Evolutionary conservation across 2,329 filamentous ascomycete species (phyloP).

Genomic region (Botryosphaeria agaves): DNA sequence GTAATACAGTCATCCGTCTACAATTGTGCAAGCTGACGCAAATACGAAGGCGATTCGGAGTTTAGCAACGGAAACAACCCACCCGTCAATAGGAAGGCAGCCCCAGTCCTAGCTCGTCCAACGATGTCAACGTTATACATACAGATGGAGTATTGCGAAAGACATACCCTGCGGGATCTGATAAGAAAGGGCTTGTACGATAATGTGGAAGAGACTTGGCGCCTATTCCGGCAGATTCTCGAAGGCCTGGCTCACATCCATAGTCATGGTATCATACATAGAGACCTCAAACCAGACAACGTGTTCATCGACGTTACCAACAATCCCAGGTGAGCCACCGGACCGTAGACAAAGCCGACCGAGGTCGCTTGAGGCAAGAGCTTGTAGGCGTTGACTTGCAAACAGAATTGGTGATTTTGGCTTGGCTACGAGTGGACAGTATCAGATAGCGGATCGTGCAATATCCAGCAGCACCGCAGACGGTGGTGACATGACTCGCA

Average conservation of each 20-base stretch:
- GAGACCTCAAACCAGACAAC: conserved; percentile 93
- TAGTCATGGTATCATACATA: conserved; percentile 77
- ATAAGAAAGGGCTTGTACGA: conserved; percentile 61
- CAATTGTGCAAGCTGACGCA: too few relatives aligned
- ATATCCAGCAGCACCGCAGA: conserved; percentile 15
- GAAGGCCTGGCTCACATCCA: conserved; percentile 87
- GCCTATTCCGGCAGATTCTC: conserved; percentile 76
- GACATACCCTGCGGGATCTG: conserved; percentile 74
- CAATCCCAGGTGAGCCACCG: conserved; percentile 80
- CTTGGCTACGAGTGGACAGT: conserved; percentile 75
- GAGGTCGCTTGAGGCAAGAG: too few relatives aligned
- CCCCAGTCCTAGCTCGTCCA: conserved; percentile 27
- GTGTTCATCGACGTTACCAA: conserved; percentile 85
- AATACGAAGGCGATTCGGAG: too few relatives aligned
- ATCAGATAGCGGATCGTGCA: conserved; percentile 40
- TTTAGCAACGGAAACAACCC: too few relatives aligned
- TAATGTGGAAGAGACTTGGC: conserved; percentile 67
- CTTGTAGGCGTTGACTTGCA: too few relatives aligned
- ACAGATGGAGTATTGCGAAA: conserved; percentile 98
- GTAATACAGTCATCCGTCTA: too few relatives aligned
- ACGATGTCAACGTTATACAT: conserved; percentile 75
- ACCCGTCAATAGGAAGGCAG: too few relatives aligned
- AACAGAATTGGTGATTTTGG: conserved; percentile 98
- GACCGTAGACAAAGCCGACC: too few relatives aligned
- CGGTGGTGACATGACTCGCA: conserved; percentile 51